Base-by-base conservation (phyloP, 2,329 filamentous ascomycete species). In the Fusarium sarcochroum region DNA sequence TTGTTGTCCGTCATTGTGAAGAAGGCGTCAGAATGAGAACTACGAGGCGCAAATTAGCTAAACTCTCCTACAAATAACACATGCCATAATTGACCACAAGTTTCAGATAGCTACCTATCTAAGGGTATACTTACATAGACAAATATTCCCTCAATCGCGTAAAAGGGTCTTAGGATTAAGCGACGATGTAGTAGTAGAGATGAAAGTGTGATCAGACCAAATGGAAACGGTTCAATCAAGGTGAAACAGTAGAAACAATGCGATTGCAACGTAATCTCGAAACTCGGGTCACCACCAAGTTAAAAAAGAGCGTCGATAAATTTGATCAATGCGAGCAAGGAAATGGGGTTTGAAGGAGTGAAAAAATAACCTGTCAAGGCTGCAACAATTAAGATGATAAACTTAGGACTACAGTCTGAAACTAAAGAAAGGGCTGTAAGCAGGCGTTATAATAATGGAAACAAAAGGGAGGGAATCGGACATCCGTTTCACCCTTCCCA, bases 1-100 rank as follows among this genome's bases (percentile, higher is more conserved):
- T 47, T 58, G 17, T 57, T 58, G 38, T 75, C 64, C 23, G 66
- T 56, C 71, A 75, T 75, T 58, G 66, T 25, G 56, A 48, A 32
- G n/a, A 32, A 46, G 17, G 7, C 20, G 25, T 21, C 4, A 23
- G 13, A 21, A 17, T 17, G 11, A 17, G 7, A 15, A 20, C 40
- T 41, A 23, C 6, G 45, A 47, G 15, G 35, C 23, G 40, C 15
- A 17, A 17, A 44, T 62, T 35, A 41, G 57, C 27, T 18, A 15
- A 21, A 38, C n/a, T 17, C 17, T 20, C 11, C 18, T n/a, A 11
- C 35, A 44, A 15, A 21, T 38, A n/a, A 32, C 13, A 21, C n/a
- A 21, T 25, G 2, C 18, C 4, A 49, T 41, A n/a, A 7, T 32
- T 46, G 11, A 47, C 51, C 21, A 34, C 51, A 11, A 7, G 52